Base-by-base conservation (phyloP, 2,329 filamentous ascomycete species). In the Triangularia setosa region DNA sequence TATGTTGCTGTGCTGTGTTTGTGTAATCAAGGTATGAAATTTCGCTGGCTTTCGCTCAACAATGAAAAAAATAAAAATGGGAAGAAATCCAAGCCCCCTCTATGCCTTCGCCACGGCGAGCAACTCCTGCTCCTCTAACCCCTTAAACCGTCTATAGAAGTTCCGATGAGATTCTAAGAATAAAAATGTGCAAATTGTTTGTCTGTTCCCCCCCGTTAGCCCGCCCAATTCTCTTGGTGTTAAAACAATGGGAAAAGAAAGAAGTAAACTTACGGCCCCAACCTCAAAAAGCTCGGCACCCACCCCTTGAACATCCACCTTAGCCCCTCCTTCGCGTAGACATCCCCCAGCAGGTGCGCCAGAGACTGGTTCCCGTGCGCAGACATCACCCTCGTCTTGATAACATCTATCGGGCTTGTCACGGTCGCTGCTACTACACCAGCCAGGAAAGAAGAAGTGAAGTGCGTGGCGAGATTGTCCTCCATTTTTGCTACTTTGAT, bases 281-380 rank as follows among this genome's bases (percentile, higher is more conserved):
- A 77, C 65, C 87, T 78, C 68, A 89, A 79, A 73, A 89, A 89
- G 70, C 85, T 87, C n/a, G 92, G 92, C 56, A 93, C 87, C 91
- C 92, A 96, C 66, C 92, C 92, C 76, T 91, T 91, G 78, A 96
- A 96, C 84, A 94, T 89, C 92, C 92, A 96, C 54, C 83, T 78
- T 58, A 91, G 75, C 1, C 92, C 92, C 73, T 96, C 91, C 18
- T 84, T 79, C 62, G 80, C 83, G 68, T 88, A 90, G 30, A 93
- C 87, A 54, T 91, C 87, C 52, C 79, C 78, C 61, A 96, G 77
- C 23, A 93, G 75, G 63, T 79, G 80, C 2, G 84, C 68, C 28
- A 95, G 77, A 25, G 84, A 60, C 1, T 66, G 61, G 7, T 65
- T 80, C 68, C 84, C 77, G 67, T 79, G 75, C 24, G 88, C 84